Evolutionary conservation across 2,329 filamentous ascomycete species (phyloP), one percentile per base, ranked within the genome.

Genomic region (Cordyceps javanica): DNA sequence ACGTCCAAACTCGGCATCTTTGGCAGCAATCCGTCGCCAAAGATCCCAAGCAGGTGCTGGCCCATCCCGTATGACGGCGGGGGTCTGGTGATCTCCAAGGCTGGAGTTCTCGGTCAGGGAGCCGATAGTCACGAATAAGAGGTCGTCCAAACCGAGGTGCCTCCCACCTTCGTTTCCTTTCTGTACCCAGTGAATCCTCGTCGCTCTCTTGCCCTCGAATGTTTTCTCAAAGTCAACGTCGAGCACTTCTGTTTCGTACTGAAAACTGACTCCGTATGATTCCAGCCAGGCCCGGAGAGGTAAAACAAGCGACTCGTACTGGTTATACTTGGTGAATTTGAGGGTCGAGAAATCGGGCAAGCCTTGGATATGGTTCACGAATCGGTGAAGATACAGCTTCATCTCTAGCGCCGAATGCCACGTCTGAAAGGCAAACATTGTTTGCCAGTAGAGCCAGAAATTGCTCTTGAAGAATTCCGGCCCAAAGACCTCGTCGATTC

Each of bases 331-430:
- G 21, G 39, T 42, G 5, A 42, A 42, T 7, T 42, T 42, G 39
- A 42, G 39, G 21, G 21, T 42, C 19, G 39, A 42, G 11, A 42
- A 42, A 13, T 42, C 39, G 5, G 39, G 39, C 39, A 42, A 42
- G 39, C 39, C 39, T 14, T 42, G 39, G 39, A 42, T 42, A 21
- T 42, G 39, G 19, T 42, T 42, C 19, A 42, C 39, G 14, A 42
- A 42, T 42, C 39, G 5, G 39, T 42, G 39, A 42, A 42, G 39
- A 3, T 42, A 42, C 5, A 74, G 63, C 0, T 74, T 77, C 11
- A 65, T 68, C 26, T 75, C 66, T 5, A 75, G 75, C 30, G 76
- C 75, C 0, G 70, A 73, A 57, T 72, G 70, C 65, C 74, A 68
- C 19, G 39, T 42, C 39, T 42, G 39, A 42, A 42, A 42, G 39